These are phyloP conservation scores for Albugo laibachii DNA, from an alignment of 352 stramenopile species.

Conservation along the genomic window DNA sequence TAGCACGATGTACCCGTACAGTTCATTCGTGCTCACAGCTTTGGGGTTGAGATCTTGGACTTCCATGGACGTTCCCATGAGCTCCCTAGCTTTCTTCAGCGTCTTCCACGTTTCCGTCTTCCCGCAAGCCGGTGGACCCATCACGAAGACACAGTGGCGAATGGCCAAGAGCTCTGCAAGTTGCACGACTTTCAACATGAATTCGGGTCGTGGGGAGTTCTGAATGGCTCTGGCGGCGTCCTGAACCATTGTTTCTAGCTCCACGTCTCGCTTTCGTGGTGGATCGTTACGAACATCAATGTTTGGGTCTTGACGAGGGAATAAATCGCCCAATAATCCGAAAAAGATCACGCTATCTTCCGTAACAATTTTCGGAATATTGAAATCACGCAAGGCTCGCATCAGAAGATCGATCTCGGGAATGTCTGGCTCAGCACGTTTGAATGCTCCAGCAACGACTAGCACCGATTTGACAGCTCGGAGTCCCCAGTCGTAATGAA, in stretches of 20 bases:
- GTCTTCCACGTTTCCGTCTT: conserved; percentile 95
- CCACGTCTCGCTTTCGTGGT: conserved; percentile 80
- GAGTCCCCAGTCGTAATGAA: conserved; percentile 92
- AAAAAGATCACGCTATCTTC: conserved; percentile 93
- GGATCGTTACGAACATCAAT: conserved; percentile 82
- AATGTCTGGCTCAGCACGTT: conserved; percentile 85
- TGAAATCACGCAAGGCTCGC: conserved; percentile 91
- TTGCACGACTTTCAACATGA: conserved; percentile 90
- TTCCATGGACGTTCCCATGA: conserved; percentile 77
- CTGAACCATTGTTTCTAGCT: conserved; percentile 83
- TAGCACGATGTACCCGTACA: conserved; percentile 92
- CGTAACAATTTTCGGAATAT: conserved; percentile 92
- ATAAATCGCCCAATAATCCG: conserved; percentile 86
- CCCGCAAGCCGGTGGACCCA: conserved; percentile 84
- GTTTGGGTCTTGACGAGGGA: conserved; percentile 74
- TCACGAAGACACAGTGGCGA: conserved; percentile 92
- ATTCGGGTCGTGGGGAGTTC: conserved; percentile 62
- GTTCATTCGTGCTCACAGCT: conserved; percentile 87
- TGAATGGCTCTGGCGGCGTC: conserved; percentile 57
- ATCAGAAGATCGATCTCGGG: conserved; percentile 88
- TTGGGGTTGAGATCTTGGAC: conserved; percentile 92
- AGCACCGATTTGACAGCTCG: conserved; percentile 90
- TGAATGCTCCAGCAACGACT: conserved; percentile 87
- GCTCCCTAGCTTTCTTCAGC: conserved; percentile 68
- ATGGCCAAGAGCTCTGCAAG: conserved; percentile 89